Base-by-base conservation (phyloP, 192 early-diverging fungal species). In the Pecoramyces ruminantium region DNA sequence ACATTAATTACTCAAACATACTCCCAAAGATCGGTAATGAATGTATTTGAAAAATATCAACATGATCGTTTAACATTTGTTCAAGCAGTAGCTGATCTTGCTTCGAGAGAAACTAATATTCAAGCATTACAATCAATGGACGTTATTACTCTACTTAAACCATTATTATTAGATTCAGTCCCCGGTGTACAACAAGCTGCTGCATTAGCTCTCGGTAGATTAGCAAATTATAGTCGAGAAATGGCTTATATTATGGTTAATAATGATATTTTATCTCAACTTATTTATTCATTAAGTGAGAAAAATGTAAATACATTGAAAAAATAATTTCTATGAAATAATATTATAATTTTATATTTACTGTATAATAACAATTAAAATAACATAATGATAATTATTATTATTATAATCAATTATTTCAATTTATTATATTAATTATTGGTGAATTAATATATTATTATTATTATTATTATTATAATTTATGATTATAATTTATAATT, bases 171-270 rank as follows among this genome's bases (percentile, higher is more conserved):
- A 16, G 89, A 91, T 77, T 84, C 81, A 78, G 81, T 91, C 18
- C 88, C 88, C 11, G 88, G 88, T n/a, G 87, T 91, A 77, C 89
- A 91, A 81, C 89, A 91, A 82, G 88, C 89, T 16, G 88, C 89
- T 1, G 88, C 88, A 15, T 79, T 91, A 77, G 89, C 89, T 8
- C 81, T 91, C 29, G 89, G 89, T 16, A 78, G 89, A 40, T 79
- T 91, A 30, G 89, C 89, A 25, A 90, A 89, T 78, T 88, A 89
- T 82, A 88, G 85, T 78, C 86, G 87, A 80, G 88, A 89, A 79
- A 82, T 90, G 67, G 88, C 89, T 17, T 84, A 87, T 78, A 78
- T 83, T 6, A 88, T 90, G 13, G 89, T 90, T 0, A 86, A 88
- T 29, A 84, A 83, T 25, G 89, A 89, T 81, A 89, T 90, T 78